Evolutionary conservation across 169 alveolate species (phyloP).

Genomic region (Plasmodium gonderi): DNA sequence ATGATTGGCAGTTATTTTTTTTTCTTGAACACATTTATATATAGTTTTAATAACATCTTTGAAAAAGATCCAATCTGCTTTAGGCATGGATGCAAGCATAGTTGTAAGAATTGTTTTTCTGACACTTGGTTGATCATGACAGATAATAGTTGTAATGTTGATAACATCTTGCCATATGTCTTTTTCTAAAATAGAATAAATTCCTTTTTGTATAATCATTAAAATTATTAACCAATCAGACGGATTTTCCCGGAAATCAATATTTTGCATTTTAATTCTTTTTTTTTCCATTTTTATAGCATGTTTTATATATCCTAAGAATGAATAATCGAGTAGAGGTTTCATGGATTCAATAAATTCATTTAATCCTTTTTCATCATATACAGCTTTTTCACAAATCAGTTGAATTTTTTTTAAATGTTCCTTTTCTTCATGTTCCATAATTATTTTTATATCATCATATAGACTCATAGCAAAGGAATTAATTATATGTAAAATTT

Average conservation of each 20-base stretch:
- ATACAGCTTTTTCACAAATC: constrained; percentile 77
- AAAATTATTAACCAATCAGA: constrained; percentile 79
- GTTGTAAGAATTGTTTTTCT: constrained; percentile 74
- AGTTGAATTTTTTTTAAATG: constrained; percentile 78
- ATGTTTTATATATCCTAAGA: constrained; percentile 76
- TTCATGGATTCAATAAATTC: constrained; percentile 78
- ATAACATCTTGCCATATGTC: constrained; percentile 80
- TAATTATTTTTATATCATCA: constrained; percentile 77
- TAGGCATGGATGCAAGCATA: constrained; percentile 78
- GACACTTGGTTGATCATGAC: constrained; percentile 79
- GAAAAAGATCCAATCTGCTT: constrained; percentile 81
- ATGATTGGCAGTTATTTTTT: constrained; percentile 62
- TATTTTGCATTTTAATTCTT: constrained; percentile 49
- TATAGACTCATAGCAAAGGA: constrained; percentile 76
- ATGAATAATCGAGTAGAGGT: constrained; percentile 77
- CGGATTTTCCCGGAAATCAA: constrained; percentile 74
- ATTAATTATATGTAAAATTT: constrained; percentile 49
- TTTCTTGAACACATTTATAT: constrained; percentile 55
- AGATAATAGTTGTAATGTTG: constrained; percentile 57
- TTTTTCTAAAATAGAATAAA: constrained; percentile 74
- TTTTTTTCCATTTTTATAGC: constrained; percentile 77
- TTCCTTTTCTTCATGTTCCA: constrained; percentile 75
- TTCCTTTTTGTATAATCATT: constrained; percentile 78
- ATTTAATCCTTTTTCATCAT: constrained; percentile 75
- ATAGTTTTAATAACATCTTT: constrained; percentile 75